A percentile compares a stretch with the other conserved stretches of the same genome.
phyloP scores from a whole-genome alignment of 2,329 filamentous ascomycete species.

The Cadophora luteo-olivacea region DNA sequence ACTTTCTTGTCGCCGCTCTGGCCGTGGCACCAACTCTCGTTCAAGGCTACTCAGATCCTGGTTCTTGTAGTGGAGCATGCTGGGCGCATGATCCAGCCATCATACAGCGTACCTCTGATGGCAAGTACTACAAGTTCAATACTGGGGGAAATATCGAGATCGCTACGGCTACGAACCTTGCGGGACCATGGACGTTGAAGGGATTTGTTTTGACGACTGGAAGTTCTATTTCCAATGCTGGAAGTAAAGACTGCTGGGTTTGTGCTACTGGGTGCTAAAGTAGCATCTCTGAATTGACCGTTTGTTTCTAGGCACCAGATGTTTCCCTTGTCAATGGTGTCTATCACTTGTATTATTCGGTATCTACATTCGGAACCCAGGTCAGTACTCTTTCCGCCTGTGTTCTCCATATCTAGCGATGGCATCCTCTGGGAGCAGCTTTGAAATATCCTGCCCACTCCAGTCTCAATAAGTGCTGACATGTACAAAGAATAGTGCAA shows the following conservation, averaged over 20 bases:
- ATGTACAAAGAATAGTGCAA: slow-evolving; percentile 49
- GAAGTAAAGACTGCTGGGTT: slow-evolving; percentile 51
- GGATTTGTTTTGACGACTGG: slow-evolving; percentile 48
- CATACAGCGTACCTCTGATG: slow-evolving; percentile 49
- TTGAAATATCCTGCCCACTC: no score
- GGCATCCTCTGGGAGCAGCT: no score
- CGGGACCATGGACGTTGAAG: slow-evolving; percentile 50
- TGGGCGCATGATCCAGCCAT: slow-evolving; percentile 51
- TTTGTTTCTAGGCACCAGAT: slow-evolving; percentile 63
- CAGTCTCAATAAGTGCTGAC: neutral
- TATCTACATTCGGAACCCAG: slow-evolving; percentile 61
- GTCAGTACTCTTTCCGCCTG: slow-evolving; percentile 16
- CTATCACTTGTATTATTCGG: slow-evolving; percentile 69
- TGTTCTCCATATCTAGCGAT: no score
- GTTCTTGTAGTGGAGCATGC: slow-evolving; percentile 49
- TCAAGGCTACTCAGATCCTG: slow-evolving; percentile 45
- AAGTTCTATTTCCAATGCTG: slow-evolving; percentile 46
- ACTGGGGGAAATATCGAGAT: slow-evolving; percentile 50
- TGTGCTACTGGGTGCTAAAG: slow-evolving; percentile 23
- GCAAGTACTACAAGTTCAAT: slow-evolving; percentile 52
- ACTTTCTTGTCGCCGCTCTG: slow-evolving; percentile 16
- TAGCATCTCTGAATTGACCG: neutral
- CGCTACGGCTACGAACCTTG: slow-evolving; percentile 47
- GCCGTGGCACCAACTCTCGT: slow-evolving; percentile 23
- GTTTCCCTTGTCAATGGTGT: slow-evolving; percentile 60